These are phyloP conservation scores for Mucor sp. DNA, from an alignment of 371 early-diverging fungal genomes.

Conservation along the genomic window DNA sequence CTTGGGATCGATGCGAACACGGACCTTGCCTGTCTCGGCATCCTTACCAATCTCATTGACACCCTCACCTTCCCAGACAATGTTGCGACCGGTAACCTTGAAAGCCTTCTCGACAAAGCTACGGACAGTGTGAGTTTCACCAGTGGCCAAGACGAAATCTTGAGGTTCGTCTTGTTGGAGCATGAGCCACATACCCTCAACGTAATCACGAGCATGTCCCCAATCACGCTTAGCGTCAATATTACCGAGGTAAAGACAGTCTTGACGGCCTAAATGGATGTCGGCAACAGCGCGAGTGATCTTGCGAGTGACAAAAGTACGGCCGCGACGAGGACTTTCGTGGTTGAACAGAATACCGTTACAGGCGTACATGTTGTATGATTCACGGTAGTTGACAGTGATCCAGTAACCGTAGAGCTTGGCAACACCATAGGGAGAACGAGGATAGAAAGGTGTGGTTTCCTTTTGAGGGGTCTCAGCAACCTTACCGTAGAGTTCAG, in stretches of 20 bases:
- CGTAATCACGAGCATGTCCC: conserved; percentile 89
- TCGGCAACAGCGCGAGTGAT: conserved; percentile 83
- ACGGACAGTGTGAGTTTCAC: conserved; percentile 83
- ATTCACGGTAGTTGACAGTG: conserved; percentile 84
- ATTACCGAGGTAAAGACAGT: conserved; percentile 82
- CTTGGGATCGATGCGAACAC: conserved; percentile 73
- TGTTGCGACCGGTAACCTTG: conserved; percentile 65
- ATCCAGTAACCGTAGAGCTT: conserved; percentile 88
- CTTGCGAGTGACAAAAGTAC: conserved; percentile 86
- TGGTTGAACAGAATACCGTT: conserved; percentile 90
- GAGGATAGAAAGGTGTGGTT: conserved; percentile 87
- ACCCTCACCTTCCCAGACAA: conserved; percentile 80
- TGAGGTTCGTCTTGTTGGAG: conserved; percentile 81
- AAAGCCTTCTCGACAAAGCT: conserved; percentile 85
- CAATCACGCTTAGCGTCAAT: conserved; percentile 87
- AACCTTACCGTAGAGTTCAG: conserved; percentile 84
- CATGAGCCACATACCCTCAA: conserved; percentile 91
- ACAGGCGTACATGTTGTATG: conserved; percentile 82
- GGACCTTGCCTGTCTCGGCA: conserved; percentile 64
- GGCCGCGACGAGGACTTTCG: conserved; percentile 84
- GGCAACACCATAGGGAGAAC: conserved; percentile 87
- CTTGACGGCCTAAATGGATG: conserved; percentile 71
- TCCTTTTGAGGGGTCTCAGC: conserved; percentile 82
- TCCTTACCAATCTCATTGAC: conserved; percentile 76
- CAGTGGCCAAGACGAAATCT: conserved; percentile 89